Percentiles rank a stretch among this genome's conserved stretches.
These are phyloP conservation scores for Neospermospora avenae DNA, from an alignment of 2,329 filamentous ascomycete species.

Conservation along the genomic window DNA sequence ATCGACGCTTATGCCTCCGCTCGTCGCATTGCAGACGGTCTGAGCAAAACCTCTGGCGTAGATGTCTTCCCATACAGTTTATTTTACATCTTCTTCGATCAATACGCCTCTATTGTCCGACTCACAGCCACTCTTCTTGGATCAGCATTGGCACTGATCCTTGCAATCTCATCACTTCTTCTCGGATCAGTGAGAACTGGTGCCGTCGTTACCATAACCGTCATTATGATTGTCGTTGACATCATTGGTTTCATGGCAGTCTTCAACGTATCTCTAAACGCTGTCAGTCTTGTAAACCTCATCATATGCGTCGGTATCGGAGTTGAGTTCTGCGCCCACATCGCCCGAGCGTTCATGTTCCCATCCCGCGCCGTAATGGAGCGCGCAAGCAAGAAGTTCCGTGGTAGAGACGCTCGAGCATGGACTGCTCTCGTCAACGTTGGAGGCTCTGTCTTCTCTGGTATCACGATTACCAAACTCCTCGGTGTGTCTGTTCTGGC, in stretches of 20 bases:
- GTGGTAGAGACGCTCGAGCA: conserved; percentile 77
- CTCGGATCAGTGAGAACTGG: conserved; percentile 83
- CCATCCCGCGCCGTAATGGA: conserved; percentile 81
- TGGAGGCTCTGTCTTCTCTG: conserved; percentile 89
- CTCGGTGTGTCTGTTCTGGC: conserved; percentile 88
- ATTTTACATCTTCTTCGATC: conserved; percentile 99
- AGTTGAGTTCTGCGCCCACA: conserved; percentile 96
- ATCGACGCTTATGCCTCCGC: conserved; percentile 88
- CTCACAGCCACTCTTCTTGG: conserved; percentile 78
- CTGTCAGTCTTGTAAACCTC: conserved; percentile 90
- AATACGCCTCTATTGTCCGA: conserved; percentile 81
- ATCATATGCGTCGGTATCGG: conserved; percentile 96
- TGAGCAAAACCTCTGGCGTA: conserved; percentile 67
- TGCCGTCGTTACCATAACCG: conserved; percentile 77
- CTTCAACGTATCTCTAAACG: conserved; percentile 85
- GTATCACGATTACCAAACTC: conserved; percentile 94
- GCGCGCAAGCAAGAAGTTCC: conserved; percentile 71
- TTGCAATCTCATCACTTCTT: conserved; percentile 73
- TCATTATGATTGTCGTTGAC: conserved; percentile 89
- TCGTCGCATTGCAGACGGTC: conserved; percentile 77
- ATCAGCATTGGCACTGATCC: conserved; percentile 80
- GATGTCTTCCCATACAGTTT: conserved; percentile 95
- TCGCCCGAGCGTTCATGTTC: conserved; percentile 94
- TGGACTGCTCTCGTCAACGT: conserved; percentile 96
- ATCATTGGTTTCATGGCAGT: conserved; percentile 95